phyloP scores from a whole-genome alignment of 495 filamentous ascomycete genomes.

The Neurospora intermedia region DNA sequence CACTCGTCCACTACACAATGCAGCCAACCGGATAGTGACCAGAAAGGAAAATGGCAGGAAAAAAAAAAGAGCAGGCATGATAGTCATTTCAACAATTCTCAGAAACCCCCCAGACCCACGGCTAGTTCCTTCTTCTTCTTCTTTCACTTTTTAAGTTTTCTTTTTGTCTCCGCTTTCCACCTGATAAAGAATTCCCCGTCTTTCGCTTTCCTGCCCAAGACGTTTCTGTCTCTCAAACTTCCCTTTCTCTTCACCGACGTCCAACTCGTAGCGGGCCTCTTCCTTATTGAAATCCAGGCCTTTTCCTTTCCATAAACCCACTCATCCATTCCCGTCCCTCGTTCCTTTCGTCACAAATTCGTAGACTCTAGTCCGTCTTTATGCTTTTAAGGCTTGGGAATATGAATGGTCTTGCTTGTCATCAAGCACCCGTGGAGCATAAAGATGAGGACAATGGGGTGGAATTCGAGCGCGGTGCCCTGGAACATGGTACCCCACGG shows the following conservation, averaged over 20 bases:
- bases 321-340: neutral
- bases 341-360: neutral
- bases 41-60: neutral
- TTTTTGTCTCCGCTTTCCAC: neutral
- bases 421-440: conserved; percentile 78
- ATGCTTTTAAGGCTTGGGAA: conserved; percentile 70
- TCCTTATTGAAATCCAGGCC: conserved; percentile 2
- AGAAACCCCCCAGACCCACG: neutral
- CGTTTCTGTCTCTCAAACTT: neutral
- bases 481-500: conserved; percentile 56
- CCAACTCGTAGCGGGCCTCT: neutral
- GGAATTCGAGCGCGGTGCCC: conserved; percentile 68
- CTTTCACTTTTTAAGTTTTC: neutral
- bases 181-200: neutral
- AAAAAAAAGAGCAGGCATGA: neutral
- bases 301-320: neutral
- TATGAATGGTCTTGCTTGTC: conserved; percentile 88
- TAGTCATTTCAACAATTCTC: neutral
- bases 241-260: neutral
- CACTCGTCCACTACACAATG: neutral
- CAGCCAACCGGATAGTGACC: neutral
- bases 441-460: conserved; percentile 77
- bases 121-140: neutral
- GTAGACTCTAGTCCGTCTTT: neutral
- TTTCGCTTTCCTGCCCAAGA: neutral